phyloP scores from a whole-genome alignment of 495 filamentous ascomycete genomes.

The Xylaria bambusicola region DNA sequence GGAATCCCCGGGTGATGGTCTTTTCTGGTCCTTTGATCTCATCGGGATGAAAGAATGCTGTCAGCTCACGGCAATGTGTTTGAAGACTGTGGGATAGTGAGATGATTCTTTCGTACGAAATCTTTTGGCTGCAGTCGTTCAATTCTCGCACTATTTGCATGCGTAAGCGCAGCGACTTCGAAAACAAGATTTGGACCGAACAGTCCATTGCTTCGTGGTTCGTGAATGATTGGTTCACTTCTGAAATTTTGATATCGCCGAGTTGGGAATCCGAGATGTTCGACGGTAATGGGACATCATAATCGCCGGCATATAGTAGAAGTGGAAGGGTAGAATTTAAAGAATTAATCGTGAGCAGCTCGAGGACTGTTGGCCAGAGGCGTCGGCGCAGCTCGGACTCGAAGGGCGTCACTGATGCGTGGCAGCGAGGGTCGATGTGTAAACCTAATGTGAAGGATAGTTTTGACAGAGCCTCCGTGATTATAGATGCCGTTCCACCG shows the following conservation, averaged over 20 bases:
- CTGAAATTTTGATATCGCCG: background rate
- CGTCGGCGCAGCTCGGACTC: slow-evolving; percentile 16
- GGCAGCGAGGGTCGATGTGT: slow-evolving; percentile 6
- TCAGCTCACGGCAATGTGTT: slow-evolving; percentile 6
- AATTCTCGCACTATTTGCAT: slow-evolving; percentile 5
- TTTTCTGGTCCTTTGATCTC: background rate
- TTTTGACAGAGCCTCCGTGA: slow-evolving; percentile 8
- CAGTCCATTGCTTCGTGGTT: slow-evolving; percentile 1
- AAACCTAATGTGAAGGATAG: slow-evolving; percentile 10
- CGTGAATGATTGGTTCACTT: background rate
- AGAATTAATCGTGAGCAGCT: slow-evolving; percentile 7
- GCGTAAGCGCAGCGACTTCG: slow-evolving; percentile 9
- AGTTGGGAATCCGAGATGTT: slow-evolving; percentile 8
- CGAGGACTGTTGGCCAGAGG: slow-evolving; percentile 15
- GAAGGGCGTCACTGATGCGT: background rate
- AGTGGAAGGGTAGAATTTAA: slow-evolving; percentile 14
- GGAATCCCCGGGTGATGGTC: background rate
- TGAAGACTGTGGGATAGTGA: background rate
- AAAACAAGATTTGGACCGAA: slow-evolving; percentile 5
- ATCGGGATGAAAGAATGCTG: background rate
- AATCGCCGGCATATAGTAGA: background rate
- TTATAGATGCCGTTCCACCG: slow-evolving; percentile 3
- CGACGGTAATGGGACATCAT: background rate
- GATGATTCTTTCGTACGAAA: background rate
- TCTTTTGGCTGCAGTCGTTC: slow-evolving; percentile 1